Evolutionary conservation across 2,329 filamentous ascomycete genomes (phyloP).

Genomic region (Cadophora sp.): DNA sequence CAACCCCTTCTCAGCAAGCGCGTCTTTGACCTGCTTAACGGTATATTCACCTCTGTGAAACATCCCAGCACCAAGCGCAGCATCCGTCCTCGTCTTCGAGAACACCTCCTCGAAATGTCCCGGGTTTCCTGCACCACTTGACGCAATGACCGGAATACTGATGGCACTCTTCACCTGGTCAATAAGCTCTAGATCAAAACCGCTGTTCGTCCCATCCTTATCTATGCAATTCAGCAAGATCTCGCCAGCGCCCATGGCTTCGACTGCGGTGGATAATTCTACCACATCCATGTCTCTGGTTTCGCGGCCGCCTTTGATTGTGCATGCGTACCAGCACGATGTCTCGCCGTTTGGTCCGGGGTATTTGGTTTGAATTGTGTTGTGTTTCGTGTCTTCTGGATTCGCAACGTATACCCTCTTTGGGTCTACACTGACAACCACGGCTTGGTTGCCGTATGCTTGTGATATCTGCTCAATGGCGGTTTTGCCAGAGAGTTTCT

Average conservation of each 20-base stretch:
- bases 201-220: constrained; percentile 91
- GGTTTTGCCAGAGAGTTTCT: constrained; percentile 77
- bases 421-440: constrained; percentile 94
- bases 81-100: constrained; percentile 82
- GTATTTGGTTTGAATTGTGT: constrained; percentile 71
- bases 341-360: constrained; percentile 78
- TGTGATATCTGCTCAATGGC: constrained; percentile 94
- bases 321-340: constrained; percentile 97
- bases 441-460: constrained; percentile 95
- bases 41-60: constrained; percentile 97
- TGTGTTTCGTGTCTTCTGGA: constrained; percentile 73
- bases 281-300: constrained; percentile 93
- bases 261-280: constrained; percentile 85
- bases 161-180: constrained; percentile 85
- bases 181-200: constrained; percentile 94
- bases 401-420: constrained; percentile 84
- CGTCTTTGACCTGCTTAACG: constrained; percentile 90
- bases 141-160: constrained; percentile 93
- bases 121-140: constrained; percentile 88
- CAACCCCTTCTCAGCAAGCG: constrained; percentile 73
- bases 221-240: constrained; percentile 98
- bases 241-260: constrained; percentile 95
- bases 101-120: constrained; percentile 93
- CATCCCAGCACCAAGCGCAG: constrained; percentile 94
- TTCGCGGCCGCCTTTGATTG: constrained; percentile 93